Percentiles rank a stretch among this genome's conserved stretches.
These are phyloP conservation scores for Umbelopsis vinacea DNA, from an alignment of 192 early-diverging fungal species.

Conservation along the genomic window DNA sequence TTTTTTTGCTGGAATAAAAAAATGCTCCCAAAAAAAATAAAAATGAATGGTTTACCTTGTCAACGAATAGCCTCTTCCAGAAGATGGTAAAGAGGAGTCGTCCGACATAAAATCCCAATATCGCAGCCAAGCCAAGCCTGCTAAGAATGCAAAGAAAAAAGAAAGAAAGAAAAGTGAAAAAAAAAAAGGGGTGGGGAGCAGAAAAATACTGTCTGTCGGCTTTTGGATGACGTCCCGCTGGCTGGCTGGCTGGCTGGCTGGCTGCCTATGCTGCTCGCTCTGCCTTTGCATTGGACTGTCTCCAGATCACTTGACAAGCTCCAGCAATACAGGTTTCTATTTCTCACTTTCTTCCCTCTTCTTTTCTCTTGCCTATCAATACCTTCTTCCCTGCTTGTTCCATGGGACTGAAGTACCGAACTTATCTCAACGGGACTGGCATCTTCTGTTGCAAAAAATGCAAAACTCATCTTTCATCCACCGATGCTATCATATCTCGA, in stretches of 20 bases:
- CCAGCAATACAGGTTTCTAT: background rate
- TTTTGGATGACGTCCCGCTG: background rate
- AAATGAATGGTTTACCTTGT: background rate
- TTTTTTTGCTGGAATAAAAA: background rate
- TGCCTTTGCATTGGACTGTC: background rate
- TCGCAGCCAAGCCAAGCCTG: background rate
- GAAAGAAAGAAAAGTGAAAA: background rate
- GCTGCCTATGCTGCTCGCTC: background rate
- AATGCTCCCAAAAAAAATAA: background rate
- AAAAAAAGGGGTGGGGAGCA: background rate
- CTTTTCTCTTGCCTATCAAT: background rate
- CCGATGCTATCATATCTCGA: slow-evolving; percentile 30
- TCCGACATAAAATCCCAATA: background rate
- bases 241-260: background rate
- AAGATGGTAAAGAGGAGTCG: background rate
- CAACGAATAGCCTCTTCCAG: background rate
- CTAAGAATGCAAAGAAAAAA: background rate
- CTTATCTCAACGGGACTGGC: slow-evolving; percentile 34
- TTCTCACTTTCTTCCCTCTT: background rate
- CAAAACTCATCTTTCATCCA: slow-evolving; percentile 33
- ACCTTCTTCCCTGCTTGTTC: background rate
- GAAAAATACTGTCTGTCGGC: background rate
- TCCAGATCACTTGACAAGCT: slow-evolving; percentile 17
- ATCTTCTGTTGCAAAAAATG: slow-evolving; percentile 34
- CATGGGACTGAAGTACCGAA: slow-evolving; percentile 39